These are phyloP conservation scores for Nemania bipapillata DNA, from an alignment of 2,329 filamentous ascomycete genomes.

Conservation along the genomic window DNA sequence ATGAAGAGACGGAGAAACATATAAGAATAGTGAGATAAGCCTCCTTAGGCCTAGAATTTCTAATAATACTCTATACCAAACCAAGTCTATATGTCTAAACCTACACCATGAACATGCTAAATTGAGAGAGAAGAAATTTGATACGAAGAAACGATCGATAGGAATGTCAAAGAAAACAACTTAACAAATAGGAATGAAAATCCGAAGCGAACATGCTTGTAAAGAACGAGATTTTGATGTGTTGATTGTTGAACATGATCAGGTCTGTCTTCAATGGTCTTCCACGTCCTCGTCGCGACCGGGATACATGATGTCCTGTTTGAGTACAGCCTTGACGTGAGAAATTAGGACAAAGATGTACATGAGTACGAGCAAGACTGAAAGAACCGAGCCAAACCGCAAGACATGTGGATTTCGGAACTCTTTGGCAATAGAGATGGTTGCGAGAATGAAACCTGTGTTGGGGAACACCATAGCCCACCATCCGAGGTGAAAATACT, in stretches of 20 bases:
- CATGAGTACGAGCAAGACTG: slow-evolving; percentile 56
- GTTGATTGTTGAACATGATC: neutral
- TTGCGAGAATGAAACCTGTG: slow-evolving; percentile 67
- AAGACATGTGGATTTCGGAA: slow-evolving; percentile 59
- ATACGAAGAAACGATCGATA: too few relatives aligned
- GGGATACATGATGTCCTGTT: slow-evolving; percentile 67
- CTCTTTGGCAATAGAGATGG: slow-evolving; percentile 64
- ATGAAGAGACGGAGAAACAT: too few relatives aligned
- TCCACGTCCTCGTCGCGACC: slow-evolving; percentile 65
- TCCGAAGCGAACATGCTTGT: neutral
- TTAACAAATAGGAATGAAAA: neutral
- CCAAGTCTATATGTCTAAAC: neutral
- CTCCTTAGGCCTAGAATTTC: too few relatives aligned
- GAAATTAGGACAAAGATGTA: slow-evolving; percentile 59
- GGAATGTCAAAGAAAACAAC: too few relatives aligned
- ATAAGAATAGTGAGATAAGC: too few relatives aligned
- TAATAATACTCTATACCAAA: neutral
- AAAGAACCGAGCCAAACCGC: slow-evolving; percentile 64
- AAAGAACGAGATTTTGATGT: neutral
- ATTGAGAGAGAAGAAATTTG: neutral
- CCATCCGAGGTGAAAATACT: slow-evolving; percentile 69
- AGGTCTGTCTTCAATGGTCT: slow-evolving; percentile 52
- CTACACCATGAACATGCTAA: neutral
- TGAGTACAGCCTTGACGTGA: slow-evolving; percentile 60
- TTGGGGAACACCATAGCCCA: slow-evolving; percentile 73